Evolutionary conservation across 208 protist genomes (phyloP), one percentile per base, ranked within the genome.

Genomic region (Histomonas meleagridis): DNA sequence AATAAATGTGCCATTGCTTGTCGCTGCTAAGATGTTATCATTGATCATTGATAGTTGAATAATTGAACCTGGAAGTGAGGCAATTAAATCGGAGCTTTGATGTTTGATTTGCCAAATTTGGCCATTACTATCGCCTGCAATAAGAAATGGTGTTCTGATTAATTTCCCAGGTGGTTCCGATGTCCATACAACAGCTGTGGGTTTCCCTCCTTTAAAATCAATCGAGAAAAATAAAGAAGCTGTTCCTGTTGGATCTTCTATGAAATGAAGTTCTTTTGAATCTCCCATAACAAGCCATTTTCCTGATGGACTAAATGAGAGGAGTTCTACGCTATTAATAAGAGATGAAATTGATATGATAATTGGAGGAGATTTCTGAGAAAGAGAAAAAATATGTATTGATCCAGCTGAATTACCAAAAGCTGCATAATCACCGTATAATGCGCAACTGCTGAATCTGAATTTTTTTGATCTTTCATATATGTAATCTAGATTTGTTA

Each of bases 181-280:
- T 38, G 55, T 86, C 76, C 76, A 86, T 18, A 3, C 46, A 16
- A 86, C 40, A 35, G 46, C 9, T 0, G 40, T 86, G 12, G 46
- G n/a, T 86, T 46, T 32, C 14, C 38, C 55, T 35, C 76, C 76
- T 86, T 86, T 86, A 16, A 55, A 7, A 55, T 86, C 76, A 48
- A 86, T 46, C 32, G 76, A 86, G 55, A 51, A 86, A 55, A 43
- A 51, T 5, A 86, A 12, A 38, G 46, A 43, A 2, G 76, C 10
- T 18, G 43, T 43, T 18, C 46, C 55, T 7, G 55, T 40, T 38
- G 76, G 76, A 55, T 86, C 76, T 86, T 86, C 76, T 0, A 86
- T 86, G 46, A 86, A 86, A 86, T 86, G 76, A 86, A 86, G 76
- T 1, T 16, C 43, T 57, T 43, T 51, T n/a, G 43, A 38, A 51